Evolutionary conservation across 169 alveolate genomes (phyloP).

Genomic region (Cryptosporidium felis): DNA sequence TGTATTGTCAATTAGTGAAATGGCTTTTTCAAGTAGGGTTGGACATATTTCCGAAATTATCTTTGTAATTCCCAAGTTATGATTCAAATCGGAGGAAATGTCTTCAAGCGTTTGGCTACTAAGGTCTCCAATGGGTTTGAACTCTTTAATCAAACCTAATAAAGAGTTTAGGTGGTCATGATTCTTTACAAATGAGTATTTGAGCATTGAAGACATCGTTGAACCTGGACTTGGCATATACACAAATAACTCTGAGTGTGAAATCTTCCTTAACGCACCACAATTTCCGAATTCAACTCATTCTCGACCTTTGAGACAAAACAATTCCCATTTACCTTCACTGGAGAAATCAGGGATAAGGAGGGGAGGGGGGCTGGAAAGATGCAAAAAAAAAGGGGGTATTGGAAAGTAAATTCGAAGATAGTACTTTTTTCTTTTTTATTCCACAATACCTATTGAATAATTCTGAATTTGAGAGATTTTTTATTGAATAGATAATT

Average conservation of each 20-base stretch:
- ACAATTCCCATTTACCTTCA: no score
- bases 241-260: neutral
- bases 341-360: no score
- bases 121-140: neutral
- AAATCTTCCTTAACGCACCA: no score
- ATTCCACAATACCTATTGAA: no score
- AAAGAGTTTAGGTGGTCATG: constrained; percentile 27
- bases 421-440: no score
- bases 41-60: constrained; percentile 59
- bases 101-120: neutral
- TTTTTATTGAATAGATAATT: no score
- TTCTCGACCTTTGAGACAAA: neutral
- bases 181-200: neutral
- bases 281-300: no score
- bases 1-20: constrained; percentile 28
- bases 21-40: constrained; percentile 14
- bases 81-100: neutral
- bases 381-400: no score
- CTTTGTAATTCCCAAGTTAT: neutral
- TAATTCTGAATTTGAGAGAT: no score
- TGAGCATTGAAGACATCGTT: constrained; percentile 11
- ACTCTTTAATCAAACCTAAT: neutral
- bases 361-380: no score
- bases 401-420: no score
- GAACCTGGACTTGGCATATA: no score